A percentile compares a stretch with the other conserved stretches of the same genome.
These are phyloP conservation scores for Davidsoniella eucalypti DNA, from an alignment of 2,329 filamentous ascomycete genomes.

Conservation along the genomic window DNA sequence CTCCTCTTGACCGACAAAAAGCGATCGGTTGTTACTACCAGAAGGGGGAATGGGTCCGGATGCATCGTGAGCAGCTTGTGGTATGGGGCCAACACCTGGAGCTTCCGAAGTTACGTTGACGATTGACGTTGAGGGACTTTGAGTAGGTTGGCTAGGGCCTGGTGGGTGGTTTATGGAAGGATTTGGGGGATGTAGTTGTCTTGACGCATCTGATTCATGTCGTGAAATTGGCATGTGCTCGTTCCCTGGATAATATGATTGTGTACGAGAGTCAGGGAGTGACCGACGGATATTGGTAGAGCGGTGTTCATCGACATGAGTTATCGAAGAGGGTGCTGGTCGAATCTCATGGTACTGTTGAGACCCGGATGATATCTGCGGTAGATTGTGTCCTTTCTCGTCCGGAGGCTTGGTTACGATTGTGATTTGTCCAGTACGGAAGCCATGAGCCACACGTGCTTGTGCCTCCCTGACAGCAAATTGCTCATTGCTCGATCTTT, in stretches of 20 bases:
- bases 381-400: slow-evolving; percentile 8
- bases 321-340: slow-evolving; percentile 2
- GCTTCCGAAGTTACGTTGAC: no score
- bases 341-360: slow-evolving; percentile 11
- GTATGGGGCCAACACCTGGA: no score
- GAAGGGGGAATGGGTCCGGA: not conserved
- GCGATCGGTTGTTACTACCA: not conserved
- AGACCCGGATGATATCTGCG: slow-evolving; percentile 10
- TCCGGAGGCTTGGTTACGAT: slow-evolving; percentile 16
- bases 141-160: not conserved
- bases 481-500: slow-evolving; percentile 33
- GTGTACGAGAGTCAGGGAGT: slow-evolving; percentile 7
- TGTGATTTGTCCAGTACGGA: slow-evolving; percentile 15
- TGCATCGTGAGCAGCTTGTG: not conserved
- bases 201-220: not conserved
- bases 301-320: not conserved
- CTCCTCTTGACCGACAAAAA: slow-evolving; percentile 1
- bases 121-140: no score
- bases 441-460: slow-evolving; percentile 23
- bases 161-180: not conserved
- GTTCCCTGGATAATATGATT: slow-evolving; percentile 6
- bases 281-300: slow-evolving; percentile 2
- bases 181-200: not conserved
- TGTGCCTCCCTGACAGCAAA: slow-evolving; percentile 36
- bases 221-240: slow-evolving; percentile 1